Evolutionary conservation across 306 rosid genomes (phyloP), one percentile per base, ranked within the genome.

Genomic region (Alnus glutinosa): DNA sequence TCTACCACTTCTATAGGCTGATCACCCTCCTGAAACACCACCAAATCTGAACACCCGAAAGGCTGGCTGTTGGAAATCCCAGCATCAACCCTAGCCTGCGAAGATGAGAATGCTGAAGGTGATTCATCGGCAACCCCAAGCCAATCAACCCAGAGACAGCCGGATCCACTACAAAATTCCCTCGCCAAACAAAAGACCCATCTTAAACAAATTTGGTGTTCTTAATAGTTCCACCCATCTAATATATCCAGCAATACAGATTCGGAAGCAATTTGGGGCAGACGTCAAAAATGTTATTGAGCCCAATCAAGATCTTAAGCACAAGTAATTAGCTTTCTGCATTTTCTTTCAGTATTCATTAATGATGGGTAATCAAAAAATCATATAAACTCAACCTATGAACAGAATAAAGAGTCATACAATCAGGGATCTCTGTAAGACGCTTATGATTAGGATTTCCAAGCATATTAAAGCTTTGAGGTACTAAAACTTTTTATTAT

Each of bases 201-300:
- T 30, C 15, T 63, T 34, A 13, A 34, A 63, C 42, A 32, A 11
- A 1, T 34, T 63, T 63, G 69, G 46, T 34, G 42, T 34, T 63
- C 10, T 15, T 63, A 32, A 62, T 62, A 62, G 37, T 62, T 39
- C 71, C 13, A 66, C 71, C n/a, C 23, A 42, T 67, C 72, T 67
- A 67, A 16, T 37, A 18, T 42, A 67, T 67, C 49, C n/a, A 16
- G 15, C 10, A 37, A 47, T 39, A 67, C n/a, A 18, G 50, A 67
- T n/a, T 44, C 19, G 2, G 28, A 18, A 44, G 16, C 51, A 67
- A 67, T 37, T 16, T 37, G 71, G 18, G 32, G 72, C 72, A 4
- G 23, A 39, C 48, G 14, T 67, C 48, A 34, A 47, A 63, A 0
- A 63, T 36, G 7, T 37, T 5, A 67, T 63, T 34, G 42, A 63